Conservation (phyloP, 2,329 filamentous ascomycete genomes). For the Plenodomus tracheiphilus region DNA sequence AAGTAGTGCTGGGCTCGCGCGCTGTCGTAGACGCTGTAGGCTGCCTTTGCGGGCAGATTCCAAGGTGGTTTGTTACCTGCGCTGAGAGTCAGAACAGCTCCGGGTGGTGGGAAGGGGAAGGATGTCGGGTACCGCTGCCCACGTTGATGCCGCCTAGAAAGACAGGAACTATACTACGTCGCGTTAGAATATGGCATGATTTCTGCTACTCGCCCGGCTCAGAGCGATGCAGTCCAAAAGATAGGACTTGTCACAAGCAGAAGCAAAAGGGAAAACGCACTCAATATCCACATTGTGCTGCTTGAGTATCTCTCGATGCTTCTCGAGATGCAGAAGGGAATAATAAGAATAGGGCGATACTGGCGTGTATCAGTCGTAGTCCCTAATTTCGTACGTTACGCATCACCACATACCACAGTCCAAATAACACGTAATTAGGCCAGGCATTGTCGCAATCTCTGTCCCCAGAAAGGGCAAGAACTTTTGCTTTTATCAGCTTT, state of each 20-base stretch:
- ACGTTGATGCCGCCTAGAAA: constrained; percentile 60
- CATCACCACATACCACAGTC: constrained; percentile 62
- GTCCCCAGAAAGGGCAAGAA: constrained; percentile 1
- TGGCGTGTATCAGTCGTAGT: constrained; percentile 38
- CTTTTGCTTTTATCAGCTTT: too few relatives aligned
- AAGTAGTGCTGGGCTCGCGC: constrained; percentile 58
- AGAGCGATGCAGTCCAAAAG: not conserved
- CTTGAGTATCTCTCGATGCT: constrained; percentile 58
- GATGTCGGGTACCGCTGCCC: constrained; percentile 39
- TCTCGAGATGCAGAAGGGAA: constrained; percentile 60
- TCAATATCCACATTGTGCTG: constrained; percentile 66
- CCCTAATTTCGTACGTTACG: not conserved
- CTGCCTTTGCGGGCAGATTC: constrained; percentile 68
- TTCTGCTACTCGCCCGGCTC: too few relatives aligned
- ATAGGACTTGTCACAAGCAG: not conserved
- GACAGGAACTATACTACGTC: constrained; percentile 67
- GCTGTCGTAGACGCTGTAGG: constrained; percentile 58
- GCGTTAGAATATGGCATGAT: not conserved
- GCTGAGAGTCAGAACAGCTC: not conserved
- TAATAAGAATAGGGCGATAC: constrained; percentile 64
- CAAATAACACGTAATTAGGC: constrained; percentile 67
- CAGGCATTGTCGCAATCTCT: constrained; percentile 53
- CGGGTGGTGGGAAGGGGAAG: constrained; percentile 5
- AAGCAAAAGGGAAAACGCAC: constrained; percentile 50
- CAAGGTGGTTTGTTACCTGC: constrained; percentile 76